Base-by-base conservation (phyloP, 306 rosid genomes). In the Pyrus bretschneideri region DNA sequence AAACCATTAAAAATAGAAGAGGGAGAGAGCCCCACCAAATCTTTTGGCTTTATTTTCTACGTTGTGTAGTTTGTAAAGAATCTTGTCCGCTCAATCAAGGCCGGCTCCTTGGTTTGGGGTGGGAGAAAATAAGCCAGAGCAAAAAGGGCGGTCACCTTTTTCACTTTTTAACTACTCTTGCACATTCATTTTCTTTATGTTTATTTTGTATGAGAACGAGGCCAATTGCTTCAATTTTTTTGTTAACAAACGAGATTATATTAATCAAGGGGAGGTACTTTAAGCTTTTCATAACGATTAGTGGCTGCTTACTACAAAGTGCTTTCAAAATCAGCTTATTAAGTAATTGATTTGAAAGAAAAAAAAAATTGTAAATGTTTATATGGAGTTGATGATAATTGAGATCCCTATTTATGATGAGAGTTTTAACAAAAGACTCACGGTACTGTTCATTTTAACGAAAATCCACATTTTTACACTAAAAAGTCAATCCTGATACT, bases 111-210 rank as follows among this genome's bases (percentile, higher is more conserved):
- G 55, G 9, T 1, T 51, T 51, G 55, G 55, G 9, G 21, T 52
- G 75, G 72, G 72, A 69, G 23, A 64, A 30, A 57, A 68, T 71
- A 58, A 77, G 76, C 51, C 35, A 72, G 17, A 3, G 8, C 67
- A 35, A 67, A 72, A 77, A 78, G 82, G 82, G 76, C 31, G 59
- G 55, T 82, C 22, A 31, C 51, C 82, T 69, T 82, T 78, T 74
- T 51, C 79, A 22, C 80, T 74, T 78, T 82, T 75, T 77, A 83
- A 75, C 86, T 17, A 79, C 86, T 75, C 83, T 67, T 54, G 58
- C 83, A 79, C 78, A n/a, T 75, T 67, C 78, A 17, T 49, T 79
- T 79, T 69, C 75, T 42, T 78, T 9, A 21, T 17, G 44, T 66
- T 54, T 70, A 29, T 45, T 72, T 15, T 65, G 66, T 75, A 69